Base-by-base conservation (phyloP, 306 rosid genomes). In the Cyamopsis tetragonoloba region DNA sequence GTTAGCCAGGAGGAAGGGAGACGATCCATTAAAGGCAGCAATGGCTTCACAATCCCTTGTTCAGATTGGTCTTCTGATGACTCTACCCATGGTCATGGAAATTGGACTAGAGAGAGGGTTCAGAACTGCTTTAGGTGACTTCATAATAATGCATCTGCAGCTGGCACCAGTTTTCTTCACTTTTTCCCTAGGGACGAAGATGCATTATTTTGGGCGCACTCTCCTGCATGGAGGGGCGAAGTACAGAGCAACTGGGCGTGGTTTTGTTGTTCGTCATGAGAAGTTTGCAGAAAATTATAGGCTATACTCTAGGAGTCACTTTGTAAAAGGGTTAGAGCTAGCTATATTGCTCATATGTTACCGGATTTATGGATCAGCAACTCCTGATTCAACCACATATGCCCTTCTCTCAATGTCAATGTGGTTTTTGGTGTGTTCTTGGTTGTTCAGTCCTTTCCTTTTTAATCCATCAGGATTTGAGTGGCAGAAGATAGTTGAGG, bases 231-330 rank as follows among this genome's bases (percentile, higher is more conserved):
- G 99, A 1, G 99, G 99, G 62, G 97, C 97, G 48, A 88, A 85
- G 79, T 93, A 93, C 75, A 85, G 99, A 80, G 99, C 97, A 58
- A 93, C 99, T 7, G 99, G 99, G 58, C 97, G 99, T 80, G 99
- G 97, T 63, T 93, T 93, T 81, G 99, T 93, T 19, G 99, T 90
- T 43, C 81, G 89, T 43, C 99, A 93, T 22, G 99, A 88, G 83
- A 93, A 77, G 87, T 93, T 86, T 44, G 97, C 92, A 0, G 99
- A 93, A 75, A 93, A 93, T 70, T 90, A 93, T 66, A 77, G 96
- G 79, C 17, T 90, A 87, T 93, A 90, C 80, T 93, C 99, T 55
- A 85, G 96, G 81, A 93, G 97, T 55, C 99, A 93, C 80, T 93
- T 93, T 81, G 84, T 84, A 48, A 93, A 93, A 75, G 99, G 92